Evolutionary conservation across 805 yeast genomes (phyloP).

Genomic region (Nakazawaea peltata): DNA sequence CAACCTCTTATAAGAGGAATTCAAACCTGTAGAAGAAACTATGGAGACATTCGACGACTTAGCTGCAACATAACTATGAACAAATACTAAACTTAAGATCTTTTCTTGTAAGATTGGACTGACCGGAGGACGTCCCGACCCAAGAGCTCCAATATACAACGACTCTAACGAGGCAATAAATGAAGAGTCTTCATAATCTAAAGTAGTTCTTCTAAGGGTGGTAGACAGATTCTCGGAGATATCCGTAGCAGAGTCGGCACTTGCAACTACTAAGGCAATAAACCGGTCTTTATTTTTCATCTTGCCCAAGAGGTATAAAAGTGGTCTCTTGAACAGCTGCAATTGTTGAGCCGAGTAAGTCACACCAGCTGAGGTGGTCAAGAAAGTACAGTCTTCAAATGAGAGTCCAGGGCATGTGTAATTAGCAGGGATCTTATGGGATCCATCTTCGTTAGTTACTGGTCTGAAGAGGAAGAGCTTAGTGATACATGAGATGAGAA

Average conservation of each 20-base stretch:
- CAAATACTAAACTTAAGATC: slow-evolving; percentile 44
- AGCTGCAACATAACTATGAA: slow-evolving; percentile 47
- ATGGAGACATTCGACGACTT: slow-evolving; percentile 30
- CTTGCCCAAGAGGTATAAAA: slow-evolving; percentile 33
- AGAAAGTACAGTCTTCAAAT: slow-evolving; percentile 45
- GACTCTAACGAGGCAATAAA: slow-evolving; percentile 36
- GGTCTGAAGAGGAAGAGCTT: slow-evolving; percentile 54
- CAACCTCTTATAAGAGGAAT: slow-evolving; percentile 42
- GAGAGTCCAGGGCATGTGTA: slow-evolving; percentile 59
- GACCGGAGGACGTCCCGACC: slow-evolving; percentile 40
- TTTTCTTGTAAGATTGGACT: slow-evolving; percentile 45
- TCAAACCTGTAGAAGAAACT: slow-evolving; percentile 53
- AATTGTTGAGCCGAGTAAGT: slow-evolving; percentile 43
- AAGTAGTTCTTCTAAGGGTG: slow-evolving; percentile 36
- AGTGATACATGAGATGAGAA: slow-evolving; percentile 38
- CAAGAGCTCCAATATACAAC: slow-evolving; percentile 44
- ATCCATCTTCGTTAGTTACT: slow-evolving; percentile 22
- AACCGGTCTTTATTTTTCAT: slow-evolving; percentile 30
- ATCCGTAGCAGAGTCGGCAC: slow-evolving; percentile 48
- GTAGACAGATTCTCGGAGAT: slow-evolving; percentile 49
- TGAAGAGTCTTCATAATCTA: slow-evolving; percentile 42
- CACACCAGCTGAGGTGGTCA: slow-evolving; percentile 64
- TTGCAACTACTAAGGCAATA: slow-evolving; percentile 52
- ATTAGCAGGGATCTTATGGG: slow-evolving; percentile 33
- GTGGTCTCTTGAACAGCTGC: slow-evolving; percentile 28